Conservation (phyloP, 2,329 filamentous ascomycete genomes). For the Colletotrichum somersetense region DNA sequence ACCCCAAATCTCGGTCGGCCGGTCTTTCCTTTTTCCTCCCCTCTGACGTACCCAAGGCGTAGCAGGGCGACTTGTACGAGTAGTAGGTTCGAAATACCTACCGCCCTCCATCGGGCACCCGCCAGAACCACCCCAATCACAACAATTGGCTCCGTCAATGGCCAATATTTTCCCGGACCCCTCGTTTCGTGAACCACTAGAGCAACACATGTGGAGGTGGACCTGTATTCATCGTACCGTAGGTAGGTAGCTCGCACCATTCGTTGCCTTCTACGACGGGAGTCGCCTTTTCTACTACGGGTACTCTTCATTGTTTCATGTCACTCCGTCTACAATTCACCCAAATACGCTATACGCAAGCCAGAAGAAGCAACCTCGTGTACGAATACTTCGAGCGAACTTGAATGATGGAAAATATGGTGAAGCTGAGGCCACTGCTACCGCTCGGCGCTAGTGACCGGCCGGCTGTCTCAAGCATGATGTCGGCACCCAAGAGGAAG, state of each 20-base stretch:
- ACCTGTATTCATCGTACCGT: neutral
- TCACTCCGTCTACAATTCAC: neutral
- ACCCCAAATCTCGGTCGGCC: neutral
- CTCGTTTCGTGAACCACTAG: neutral
- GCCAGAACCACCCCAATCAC: neutral
- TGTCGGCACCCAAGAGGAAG: slow-evolving; percentile 8
- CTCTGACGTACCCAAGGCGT: no score
- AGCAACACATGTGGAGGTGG: neutral
- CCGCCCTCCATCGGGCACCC: neutral
- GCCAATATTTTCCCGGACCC: neutral
- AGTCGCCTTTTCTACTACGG: no score
- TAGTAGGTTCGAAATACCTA: neutral
- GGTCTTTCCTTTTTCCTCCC: neutral
- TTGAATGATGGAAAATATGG: slow-evolving; percentile 1
- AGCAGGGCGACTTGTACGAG: no score
- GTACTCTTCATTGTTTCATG: neutral
- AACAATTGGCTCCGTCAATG: neutral
- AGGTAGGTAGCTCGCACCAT: neutral
- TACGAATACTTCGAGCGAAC: neutral
- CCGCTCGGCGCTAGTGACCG: neutral
- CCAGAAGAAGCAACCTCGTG: neutral
- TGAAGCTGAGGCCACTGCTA: slow-evolving; percentile 14
- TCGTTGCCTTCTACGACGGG: no score
- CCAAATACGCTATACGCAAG: neutral
- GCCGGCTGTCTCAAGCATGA: neutral